A percentile compares a stretch with the other conserved stretches of the same genome.
phyloP scores from a whole-genome alignment of 306 rosid genomes.

The Sophora flavescens region DNA sequence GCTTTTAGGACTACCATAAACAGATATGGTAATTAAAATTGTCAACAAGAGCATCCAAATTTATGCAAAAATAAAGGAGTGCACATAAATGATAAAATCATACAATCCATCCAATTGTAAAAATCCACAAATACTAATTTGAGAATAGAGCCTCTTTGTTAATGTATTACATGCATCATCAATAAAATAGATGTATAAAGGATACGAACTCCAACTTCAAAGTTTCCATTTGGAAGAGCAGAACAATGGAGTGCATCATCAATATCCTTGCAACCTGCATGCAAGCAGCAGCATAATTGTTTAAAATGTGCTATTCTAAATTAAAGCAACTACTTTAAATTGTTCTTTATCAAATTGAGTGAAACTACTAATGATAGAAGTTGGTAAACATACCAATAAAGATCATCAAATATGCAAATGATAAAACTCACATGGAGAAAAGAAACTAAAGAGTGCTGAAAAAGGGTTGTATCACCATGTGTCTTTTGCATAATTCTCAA shows the following conservation, averaged over 20 bases:
- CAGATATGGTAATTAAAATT: conserved; percentile 36
- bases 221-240: conserved; percentile 95
- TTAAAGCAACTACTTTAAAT: conserved; percentile 17
- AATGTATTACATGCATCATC: conserved; percentile 27
- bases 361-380: conserved; percentile 8
- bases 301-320: not conserved
- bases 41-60: conserved; percentile 30
- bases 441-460: not conserved
- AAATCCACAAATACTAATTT: conserved; percentile 30
- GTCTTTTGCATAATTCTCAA: not conserved
- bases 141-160: not conserved
- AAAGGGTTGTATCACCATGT: not conserved
- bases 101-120: conserved; percentile 25
- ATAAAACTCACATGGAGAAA: not conserved
- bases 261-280: conserved; percentile 93
- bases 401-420: conserved; percentile 9
- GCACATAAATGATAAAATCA: conserved; percentile 32
- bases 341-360: conserved; percentile 16
- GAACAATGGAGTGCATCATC: conserved; percentile 97
- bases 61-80: not conserved
- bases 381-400: conserved; percentile 14
- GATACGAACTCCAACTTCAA: conserved; percentile 99
- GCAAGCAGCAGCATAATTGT: conserved; percentile 42
- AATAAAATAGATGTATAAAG: conserved; percentile 51
- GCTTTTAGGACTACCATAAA: conserved; percentile 23